phyloP scores from a whole-genome alignment of 225 moss, liverwort and hornwort species.

The Rhytidiadelphus loreus region DNA sequence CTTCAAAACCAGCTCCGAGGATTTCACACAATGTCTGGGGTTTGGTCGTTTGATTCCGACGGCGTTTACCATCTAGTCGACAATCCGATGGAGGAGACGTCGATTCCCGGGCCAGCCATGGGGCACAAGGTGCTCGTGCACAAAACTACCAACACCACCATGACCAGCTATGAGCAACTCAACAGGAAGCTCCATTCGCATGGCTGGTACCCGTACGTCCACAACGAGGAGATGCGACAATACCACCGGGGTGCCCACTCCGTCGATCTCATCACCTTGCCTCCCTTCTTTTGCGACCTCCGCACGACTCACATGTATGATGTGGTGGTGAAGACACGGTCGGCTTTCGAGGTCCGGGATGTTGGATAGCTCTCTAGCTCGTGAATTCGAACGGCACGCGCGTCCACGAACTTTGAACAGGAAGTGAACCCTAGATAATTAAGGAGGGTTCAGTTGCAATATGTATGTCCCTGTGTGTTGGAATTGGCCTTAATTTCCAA shows the following conservation, averaged over 20 bases:
- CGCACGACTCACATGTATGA: constrained; percentile 42
- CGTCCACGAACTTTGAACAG: not conserved
- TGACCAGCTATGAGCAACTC: constrained; percentile 1
- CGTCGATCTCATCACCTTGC: constrained; percentile 16
- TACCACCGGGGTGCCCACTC: constrained; percentile 4
- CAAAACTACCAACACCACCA: not conserved
- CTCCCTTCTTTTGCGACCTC: constrained; percentile 4
- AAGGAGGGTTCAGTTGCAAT: not conserved
- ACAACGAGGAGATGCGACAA: not conserved
- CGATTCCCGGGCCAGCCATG: not conserved
- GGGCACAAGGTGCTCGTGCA: constrained; percentile 31
- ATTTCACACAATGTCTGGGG: constrained; percentile 19
- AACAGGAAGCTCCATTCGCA: constrained; percentile 2
- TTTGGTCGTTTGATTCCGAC: constrained; percentile 24
- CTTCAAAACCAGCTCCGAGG: not conserved
- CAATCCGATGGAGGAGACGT: not conserved
- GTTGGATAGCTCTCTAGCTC: not conserved
- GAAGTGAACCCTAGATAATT: not conserved
- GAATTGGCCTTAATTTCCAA: not conserved
- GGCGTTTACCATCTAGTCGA: constrained; percentile 4
- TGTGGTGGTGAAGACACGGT: constrained; percentile 31
- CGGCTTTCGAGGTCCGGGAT: constrained; percentile 27
- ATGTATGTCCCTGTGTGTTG: no score
- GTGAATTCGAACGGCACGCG: not conserved
- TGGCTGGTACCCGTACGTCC: constrained; percentile 4